Evolutionary conservation across 176 grass and related monocot species (phyloP).

Genomic region (sorghum (Sorghum bicolor)): Sorghum_bicolor_NCBIv3 NC_012870.2:6663001-6663500

Average conservation of each 20-base stretch:
- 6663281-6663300: conserved; percentile 71
- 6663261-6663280: conserved; percentile 65
- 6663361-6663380: not conserved
- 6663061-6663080: not conserved
- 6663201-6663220: conserved; percentile 79
- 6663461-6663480: no score
- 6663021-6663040: not conserved
- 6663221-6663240: conserved; percentile 73
- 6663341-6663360: not conserved
- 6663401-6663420: not conserved
- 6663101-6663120: conserved; percentile 82
- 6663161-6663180: conserved; percentile 69
- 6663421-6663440: not conserved
- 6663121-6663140: conserved; percentile 82
- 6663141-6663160: conserved; percentile 53
- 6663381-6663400: no score
- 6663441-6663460: not conserved
- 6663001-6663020: not conserved
- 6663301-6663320: conserved; percentile 19
- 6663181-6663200: conserved; percentile 55
- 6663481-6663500: not conserved
- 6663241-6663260: conserved; percentile 84
- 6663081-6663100: conserved; percentile 85
- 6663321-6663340: conserved; percentile 26
- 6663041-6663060: not conserved